Percentiles rank a stretch among this genome's conserved stretches.
Evolutionary conservation across 768 basidiomycete genomes (phyloP).

Genomic region (Russula olivacea): DNA sequence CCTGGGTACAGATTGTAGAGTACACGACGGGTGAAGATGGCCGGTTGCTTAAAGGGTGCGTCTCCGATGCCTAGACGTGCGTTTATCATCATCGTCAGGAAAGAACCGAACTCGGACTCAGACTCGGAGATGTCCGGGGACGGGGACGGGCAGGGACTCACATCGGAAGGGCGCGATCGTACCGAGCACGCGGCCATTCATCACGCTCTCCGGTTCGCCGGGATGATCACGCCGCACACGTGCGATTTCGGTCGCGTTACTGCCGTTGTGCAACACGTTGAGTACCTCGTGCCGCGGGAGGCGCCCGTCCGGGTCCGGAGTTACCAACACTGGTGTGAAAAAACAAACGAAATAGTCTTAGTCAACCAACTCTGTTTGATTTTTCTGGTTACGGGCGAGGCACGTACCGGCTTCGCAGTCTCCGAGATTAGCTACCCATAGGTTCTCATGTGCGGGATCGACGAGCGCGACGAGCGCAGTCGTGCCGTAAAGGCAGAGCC

Average conservation of each 20-base stretch:
- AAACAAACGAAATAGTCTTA: background rate
- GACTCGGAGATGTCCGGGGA: background rate
- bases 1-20: constrained; percentile 35
- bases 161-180: constrained; percentile 75
- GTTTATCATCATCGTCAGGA: background rate
- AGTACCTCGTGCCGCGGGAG: constrained; percentile 53
- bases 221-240: constrained; percentile 63
- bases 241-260: constrained; percentile 58
- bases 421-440: constrained; percentile 81
- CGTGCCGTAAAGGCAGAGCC: constrained; percentile 77
- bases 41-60: constrained; percentile 36
- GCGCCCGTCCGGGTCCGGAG: constrained; percentile 39
- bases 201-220: constrained; percentile 60
- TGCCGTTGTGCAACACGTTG: constrained; percentile 65
- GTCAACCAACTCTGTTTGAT: background rate
- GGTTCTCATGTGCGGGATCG: constrained; percentile 59
- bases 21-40: constrained; percentile 31
- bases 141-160: constrained; percentile 33
- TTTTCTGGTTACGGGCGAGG: background rate
- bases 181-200: constrained; percentile 65
- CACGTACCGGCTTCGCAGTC: constrained; percentile 72
- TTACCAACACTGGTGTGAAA: constrained; percentile 35
- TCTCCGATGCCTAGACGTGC: constrained; percentile 34
- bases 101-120: background rate
- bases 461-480: constrained; percentile 71